Percentiles rank a stretch among this genome's conserved stretches.
These are phyloP conservation scores for Pyrus hybrid DNA, from an alignment of 331 rosid genomes.

Conservation along the genomic window DNA sequence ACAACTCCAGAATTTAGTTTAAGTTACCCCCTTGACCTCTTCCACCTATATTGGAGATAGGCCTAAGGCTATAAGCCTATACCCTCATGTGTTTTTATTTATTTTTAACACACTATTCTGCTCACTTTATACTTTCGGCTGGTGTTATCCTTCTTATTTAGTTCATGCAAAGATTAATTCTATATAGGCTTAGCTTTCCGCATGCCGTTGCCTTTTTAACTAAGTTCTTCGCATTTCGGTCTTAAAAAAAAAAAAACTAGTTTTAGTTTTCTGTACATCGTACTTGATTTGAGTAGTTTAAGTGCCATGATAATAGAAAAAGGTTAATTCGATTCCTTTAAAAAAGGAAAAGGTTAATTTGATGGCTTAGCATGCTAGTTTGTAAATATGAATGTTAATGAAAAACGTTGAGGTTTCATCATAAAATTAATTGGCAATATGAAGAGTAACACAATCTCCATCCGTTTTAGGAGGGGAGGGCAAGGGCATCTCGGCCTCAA, in stretches of 20 bases:
- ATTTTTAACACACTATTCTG: background rate
- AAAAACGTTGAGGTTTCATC: too few relatives aligned
- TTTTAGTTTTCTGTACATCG: background rate
- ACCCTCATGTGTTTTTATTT: background rate
- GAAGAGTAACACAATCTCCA: too few relatives aligned
- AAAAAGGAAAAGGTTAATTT: background rate
- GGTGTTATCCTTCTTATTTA: background rate
- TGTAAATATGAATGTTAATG: background rate
- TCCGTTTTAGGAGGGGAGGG: too few relatives aligned
- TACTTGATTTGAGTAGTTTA: background rate
- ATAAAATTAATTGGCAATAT: too few relatives aligned
- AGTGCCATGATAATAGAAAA: background rate
- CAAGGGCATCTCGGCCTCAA: background rate
- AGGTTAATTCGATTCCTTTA: background rate
- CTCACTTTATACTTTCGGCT: conserved; percentile 20
- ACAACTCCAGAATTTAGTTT: background rate
- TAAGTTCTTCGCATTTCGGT: background rate
- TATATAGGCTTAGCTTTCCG: background rate
- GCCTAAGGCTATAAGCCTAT: background rate
- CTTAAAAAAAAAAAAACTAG: background rate
- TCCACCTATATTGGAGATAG: background rate
- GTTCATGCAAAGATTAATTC: background rate
- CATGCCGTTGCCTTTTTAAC: background rate
- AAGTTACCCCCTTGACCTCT: background rate
- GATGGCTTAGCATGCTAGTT: background rate